Percentiles rank a stretch among this genome's conserved stretches.
These are phyloP conservation scores for Zelonia costaricensis DNA, from an alignment of 208 protist species.

Conservation along the genomic window DNA sequence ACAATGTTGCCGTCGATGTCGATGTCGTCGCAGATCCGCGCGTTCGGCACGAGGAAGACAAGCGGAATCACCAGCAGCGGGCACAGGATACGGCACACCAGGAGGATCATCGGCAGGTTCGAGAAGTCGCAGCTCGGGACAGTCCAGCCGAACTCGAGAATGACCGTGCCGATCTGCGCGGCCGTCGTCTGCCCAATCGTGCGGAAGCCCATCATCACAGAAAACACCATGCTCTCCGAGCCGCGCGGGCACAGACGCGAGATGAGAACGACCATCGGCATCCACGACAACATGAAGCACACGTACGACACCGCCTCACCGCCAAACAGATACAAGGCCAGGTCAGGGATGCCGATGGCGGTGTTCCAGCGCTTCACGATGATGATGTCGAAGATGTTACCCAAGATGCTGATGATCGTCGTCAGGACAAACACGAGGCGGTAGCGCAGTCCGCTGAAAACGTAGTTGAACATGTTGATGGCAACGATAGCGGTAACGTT, in stretches of 20 bases:
- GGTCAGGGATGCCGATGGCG: conserved; percentile 41
- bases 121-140: conserved; percentile 59
- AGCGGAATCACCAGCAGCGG: conserved; percentile 52
- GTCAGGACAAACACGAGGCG: conserved; percentile 57
- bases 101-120: conserved; percentile 54
- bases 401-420: conserved; percentile 39
- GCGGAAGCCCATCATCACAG: conserved; percentile 72
- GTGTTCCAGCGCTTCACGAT: conserved; percentile 70
- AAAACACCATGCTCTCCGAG: conserved; percentile 71
- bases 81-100: conserved; percentile 47
- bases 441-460: conserved; percentile 49
- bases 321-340: conserved; percentile 58
- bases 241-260: conserved; percentile 74
- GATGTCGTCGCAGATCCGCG: conserved; percentile 60
- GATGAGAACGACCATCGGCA: conserved; percentile 74
- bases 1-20: conserved; percentile 45
- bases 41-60: conserved; percentile 57
- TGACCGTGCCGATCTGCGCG: conserved; percentile 30
- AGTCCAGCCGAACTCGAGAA: conserved; percentile 50
- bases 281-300: conserved; percentile 60
- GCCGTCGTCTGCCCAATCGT: conserved; percentile 57
- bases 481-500: conserved; percentile 44
- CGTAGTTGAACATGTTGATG: conserved; percentile 45
- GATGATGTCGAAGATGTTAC: conserved; percentile 58
- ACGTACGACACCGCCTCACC: conserved; percentile 58